Conservation (phyloP, 2,329 filamentous ascomycete genomes). For the Xylaria sp. region DNA sequence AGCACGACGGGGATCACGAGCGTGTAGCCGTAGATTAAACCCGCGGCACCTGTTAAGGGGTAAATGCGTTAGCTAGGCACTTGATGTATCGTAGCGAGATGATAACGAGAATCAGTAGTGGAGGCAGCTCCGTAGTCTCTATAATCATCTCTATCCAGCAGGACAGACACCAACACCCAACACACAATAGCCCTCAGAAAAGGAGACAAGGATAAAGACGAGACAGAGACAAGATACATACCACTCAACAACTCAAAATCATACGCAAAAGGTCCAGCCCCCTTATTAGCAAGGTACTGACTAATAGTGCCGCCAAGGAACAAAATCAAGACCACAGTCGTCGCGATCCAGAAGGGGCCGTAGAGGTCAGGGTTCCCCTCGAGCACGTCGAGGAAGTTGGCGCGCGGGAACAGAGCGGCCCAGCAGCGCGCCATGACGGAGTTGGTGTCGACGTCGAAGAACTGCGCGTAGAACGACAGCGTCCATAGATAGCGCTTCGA, state of each 20-base stretch:
- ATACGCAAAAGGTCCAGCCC: conserved; percentile 83
- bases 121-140: not conserved
- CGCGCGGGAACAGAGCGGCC: conserved; percentile 87
- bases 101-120: not conserved
- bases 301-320: conserved; percentile 96
- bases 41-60: conserved; percentile 76
- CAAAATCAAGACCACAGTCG: conserved; percentile 93
- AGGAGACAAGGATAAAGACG: not conserved
- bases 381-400: conserved; percentile 95
- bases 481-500: conserved; percentile 93
- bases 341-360: conserved; percentile 98
- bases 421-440: conserved; percentile 89
- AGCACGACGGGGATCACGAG: conserved; percentile 84
- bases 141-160: not conserved
- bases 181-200: not conserved
- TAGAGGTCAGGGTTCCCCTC: conserved; percentile 98
- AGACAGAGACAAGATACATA: conserved; percentile 47
- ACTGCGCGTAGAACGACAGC: conserved; percentile 93
- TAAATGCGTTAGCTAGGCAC: conserved; percentile 36
- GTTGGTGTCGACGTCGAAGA: conserved; percentile 97
- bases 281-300: conserved; percentile 80
- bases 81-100: not conserved
- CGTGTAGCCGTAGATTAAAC: conserved; percentile 95
- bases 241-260: conserved; percentile 91
- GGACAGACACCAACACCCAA: not conserved